Evolutionary conservation across 179 eudicot genomes (phyloP), one percentile per base, ranked within the genome.

Genomic region (Sideroxylon spinosum): DNA sequence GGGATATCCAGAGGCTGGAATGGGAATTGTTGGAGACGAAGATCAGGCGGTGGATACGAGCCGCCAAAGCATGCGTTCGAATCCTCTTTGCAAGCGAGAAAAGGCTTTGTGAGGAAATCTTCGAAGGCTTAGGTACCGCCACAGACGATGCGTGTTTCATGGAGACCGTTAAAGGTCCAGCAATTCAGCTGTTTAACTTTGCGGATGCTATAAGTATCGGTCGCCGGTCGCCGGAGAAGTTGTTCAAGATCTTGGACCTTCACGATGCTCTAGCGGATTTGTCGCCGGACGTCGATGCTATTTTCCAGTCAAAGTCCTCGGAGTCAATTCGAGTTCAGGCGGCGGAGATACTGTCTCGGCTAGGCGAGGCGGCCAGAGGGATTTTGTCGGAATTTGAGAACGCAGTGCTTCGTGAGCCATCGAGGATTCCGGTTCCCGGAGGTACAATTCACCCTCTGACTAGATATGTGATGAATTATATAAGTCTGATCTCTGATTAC

Each of bases 41-140:
- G 88, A 95, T 95, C 85, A 82, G 91, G 57, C 85, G 89, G 63
- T 93, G 99, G 98, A 93, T 93, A 73, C 88, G 86, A 20, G 95
- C 97, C 1, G 94, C 94, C 0, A 95, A 93, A 63, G 86, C 86
- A 1, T 89, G 93, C 16, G 82, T 91, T 32, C 85, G 98, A 0
- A 84, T 90, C 0, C 85, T 93, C 11, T 85, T 95, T 23, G 90
- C 95, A 0, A 87, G 92, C 26, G 98, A 95, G 76, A 93, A 93
- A 82, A 79, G 83, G 8, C 79, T 94, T 0, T 88, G 92, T 64
- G 88, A 92, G 79, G 85, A 87, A 81, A 89, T 94, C 73, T 92
- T 90, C 71, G 87, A 81, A 17, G 89, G 82, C 14, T 68, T 85
- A 1, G 91, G 81, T 3, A 56, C 71, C 0, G 67, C 78, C 1